Base-by-base conservation (phyloP, 768 basidiomycete species). In the Russula sp. region DNA sequence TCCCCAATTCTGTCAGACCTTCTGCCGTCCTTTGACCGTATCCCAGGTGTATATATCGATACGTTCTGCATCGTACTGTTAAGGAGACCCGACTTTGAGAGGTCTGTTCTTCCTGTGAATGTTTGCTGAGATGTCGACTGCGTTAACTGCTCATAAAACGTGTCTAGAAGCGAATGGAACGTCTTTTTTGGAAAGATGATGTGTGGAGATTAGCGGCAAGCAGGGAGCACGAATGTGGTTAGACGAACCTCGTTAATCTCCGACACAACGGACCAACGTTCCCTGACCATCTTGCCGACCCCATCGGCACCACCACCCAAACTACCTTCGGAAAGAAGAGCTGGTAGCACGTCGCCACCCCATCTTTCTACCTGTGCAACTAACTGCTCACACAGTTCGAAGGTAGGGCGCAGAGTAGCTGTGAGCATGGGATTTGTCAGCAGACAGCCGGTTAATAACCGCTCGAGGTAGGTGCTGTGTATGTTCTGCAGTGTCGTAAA, bases 341-440 rank as follows among this genome's bases (percentile, higher is more conserved):
- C 90, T 13, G 93, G 93, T 2, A 95, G 75, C 9, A 95, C 83
- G 69, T 95, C 91, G 0, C 93, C 93, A 13, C 91, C 92, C 93
- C 93, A 97, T 56, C 93, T 76, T 72, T 95, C 93, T 0, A 95
- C 83, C 65, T 92, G 85, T 7, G 84, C 91, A n/a, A 87, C 87
- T 69, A 96, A 91, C 9, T 85, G 80, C 69, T 91, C 92, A 70
- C 92, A 95, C 9, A 88, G 78, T 66, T 92, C 90, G 53, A 96
- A 76, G 59, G 95, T 85, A 36, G 83, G 79, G 18, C 85, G 83
- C 42, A 94, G 75, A 45, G 84, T 81, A 1, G 79, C 72, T 7
- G 86, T 82, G 20, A 91, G 73, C 5, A 78, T 73, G 0, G 81
- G 70, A 66, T 92, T 88, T 6, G 86, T 81, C 55, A 97, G 74